Conservation (phyloP, 345 rosid species). For the Eucalyptus curtisii region DNA sequence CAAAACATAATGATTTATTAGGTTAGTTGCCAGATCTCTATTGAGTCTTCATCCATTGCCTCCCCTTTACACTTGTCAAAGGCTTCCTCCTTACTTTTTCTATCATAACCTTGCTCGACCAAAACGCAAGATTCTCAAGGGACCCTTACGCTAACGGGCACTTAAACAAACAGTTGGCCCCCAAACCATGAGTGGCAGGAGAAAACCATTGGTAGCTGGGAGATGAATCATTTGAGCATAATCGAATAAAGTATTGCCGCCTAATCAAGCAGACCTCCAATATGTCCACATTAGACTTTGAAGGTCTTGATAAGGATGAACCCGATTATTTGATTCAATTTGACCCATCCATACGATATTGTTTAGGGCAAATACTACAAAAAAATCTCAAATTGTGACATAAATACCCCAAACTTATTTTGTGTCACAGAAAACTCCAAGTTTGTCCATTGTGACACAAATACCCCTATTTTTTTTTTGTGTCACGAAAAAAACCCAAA, state of each 20-base stretch:
- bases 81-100: background rate
- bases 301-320: background rate
- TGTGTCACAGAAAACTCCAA: accelerated
- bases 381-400: no score
- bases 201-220: background rate
- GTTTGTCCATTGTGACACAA: no score
- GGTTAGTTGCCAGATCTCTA: background rate
- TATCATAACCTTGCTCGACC: background rate
- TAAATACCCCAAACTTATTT: no score
- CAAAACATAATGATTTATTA: background rate
- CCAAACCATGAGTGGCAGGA: background rate
- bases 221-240: background rate
- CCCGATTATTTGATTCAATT: background rate
- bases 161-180: background rate
- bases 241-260: background rate
- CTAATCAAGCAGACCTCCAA: background rate
- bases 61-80: background rate
- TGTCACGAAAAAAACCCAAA: no score
- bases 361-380: background rate
- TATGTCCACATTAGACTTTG: background rate
- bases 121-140: background rate
- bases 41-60: background rate
- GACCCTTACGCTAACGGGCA: background rate
- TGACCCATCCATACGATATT: accelerated
- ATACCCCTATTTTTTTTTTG: no score